A percentile compares a stretch with the other conserved stretches of the same genome.
These are phyloP conservation scores for Rubia tinctorum DNA, from an alignment of 305 asterid genomes.

Conservation along the genomic window DNA sequence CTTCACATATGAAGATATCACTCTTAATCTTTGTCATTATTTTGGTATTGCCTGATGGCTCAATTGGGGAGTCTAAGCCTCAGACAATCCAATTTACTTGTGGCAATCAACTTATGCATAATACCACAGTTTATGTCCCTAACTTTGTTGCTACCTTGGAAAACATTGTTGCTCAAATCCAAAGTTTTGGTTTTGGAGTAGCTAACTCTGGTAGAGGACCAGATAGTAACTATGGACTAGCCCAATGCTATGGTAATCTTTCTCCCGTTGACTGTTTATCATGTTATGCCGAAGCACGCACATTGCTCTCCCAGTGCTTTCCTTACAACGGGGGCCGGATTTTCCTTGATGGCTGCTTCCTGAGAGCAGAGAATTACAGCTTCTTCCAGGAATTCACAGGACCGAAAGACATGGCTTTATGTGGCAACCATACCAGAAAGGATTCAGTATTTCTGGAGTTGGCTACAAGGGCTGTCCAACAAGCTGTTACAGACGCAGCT, in stretches of 20 bases:
- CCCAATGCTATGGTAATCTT: conserved; percentile 38
- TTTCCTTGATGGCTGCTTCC: background rate
- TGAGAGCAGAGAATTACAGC: background rate
- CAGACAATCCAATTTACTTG: background rate
- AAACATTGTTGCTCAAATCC: background rate
- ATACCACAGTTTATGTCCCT: background rate
- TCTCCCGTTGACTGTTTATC: conserved; percentile 22
- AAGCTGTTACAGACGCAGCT: conserved; percentile 29
- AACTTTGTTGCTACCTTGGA: background rate
- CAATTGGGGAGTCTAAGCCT: background rate
- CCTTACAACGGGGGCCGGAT: background rate
- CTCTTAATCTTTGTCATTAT: background rate
- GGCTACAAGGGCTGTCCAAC: conserved; percentile 21
- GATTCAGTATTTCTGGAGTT: background rate
- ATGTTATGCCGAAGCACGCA: background rate
- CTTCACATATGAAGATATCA: too few relatives aligned
- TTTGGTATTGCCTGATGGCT: too few relatives aligned
- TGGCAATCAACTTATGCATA: background rate
- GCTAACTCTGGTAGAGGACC: background rate
- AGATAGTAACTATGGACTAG: conserved; percentile 15
- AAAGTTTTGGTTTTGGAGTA: background rate
- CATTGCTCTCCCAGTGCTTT: background rate
- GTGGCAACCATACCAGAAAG: conserved; percentile 20
- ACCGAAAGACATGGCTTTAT: background rate
- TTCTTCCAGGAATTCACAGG: conserved; percentile 18